Evolutionary conservation across 805 yeast genomes (phyloP), one percentile per base, ranked within the genome.

Genomic region (Metschnikowia cerradonensis): DNA sequence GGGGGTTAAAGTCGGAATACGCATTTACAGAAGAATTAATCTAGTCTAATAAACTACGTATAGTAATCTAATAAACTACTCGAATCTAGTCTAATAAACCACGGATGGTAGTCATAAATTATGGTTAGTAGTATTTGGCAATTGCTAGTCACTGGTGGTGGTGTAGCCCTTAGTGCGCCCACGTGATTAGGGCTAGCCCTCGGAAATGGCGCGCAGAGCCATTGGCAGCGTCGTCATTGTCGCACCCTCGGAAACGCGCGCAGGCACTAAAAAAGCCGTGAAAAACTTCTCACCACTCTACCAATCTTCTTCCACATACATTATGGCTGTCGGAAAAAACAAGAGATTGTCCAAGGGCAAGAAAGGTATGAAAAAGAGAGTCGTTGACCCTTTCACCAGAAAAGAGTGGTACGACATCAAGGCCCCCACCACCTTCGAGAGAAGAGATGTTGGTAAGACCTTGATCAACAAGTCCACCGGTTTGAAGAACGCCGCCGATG

Each of bases 341-440:
- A 87, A 87, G 85, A 88, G 92, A 82, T 82, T 87, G 70, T 81
- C 85, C 75, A 80, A 80, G 75, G 92, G 94, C 73, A 86, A 87
- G 90, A 92, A 92, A 81, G 97, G 98, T 73, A 81, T 90, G 78
- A 92, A 92, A 96, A 94, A 92, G 96, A 92, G 86, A 86, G 94
- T 88, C 74, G 96, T 90, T 66, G 99, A 92, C 84, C 98, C 98
- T 74, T 92, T 92, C 94, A 83, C 96, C 86, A 90, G 91, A 80
- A 92, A 92, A 82, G 98, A 91, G 70, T 92, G 98, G 98, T 91
- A 81, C 78, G 96, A 88, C 78, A 89, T 91, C 80, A 90, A 91
- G 83, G 98, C 98, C 64, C 98, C 98, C 72, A 86, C 97, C 69
- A 90, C 97, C 68, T 92, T 91, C 71, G 97, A 91, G 80, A 90